Evolutionary conservation across 2,329 filamentous ascomycete species (phyloP), one percentile per base, ranked within the genome.

Genomic region (Immersiporthe knoxdaviesiana): DNA sequence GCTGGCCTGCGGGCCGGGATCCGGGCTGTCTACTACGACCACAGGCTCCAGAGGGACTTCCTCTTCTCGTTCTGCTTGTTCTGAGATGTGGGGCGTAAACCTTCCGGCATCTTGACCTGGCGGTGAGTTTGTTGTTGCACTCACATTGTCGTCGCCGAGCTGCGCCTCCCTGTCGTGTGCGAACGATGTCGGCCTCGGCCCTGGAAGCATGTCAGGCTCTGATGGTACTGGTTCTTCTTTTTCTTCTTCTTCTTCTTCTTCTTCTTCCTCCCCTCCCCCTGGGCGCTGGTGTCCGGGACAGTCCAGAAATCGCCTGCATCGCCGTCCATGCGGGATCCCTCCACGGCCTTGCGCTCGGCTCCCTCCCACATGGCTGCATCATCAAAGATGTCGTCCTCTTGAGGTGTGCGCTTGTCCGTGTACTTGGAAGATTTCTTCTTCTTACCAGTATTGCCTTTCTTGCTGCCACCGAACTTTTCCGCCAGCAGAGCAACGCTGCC

Each of bases 321-420:
- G 37, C 73, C 74, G 56, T 79, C 74, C 61, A 77, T 71, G 56
- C 47, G 70, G 58, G 71, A 71, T 41, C 68, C 72, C 50, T 76
- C 73, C 21, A 79, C 50, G 10, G 71, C 71, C 70, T 78, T 82
- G 70, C 78, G 79, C 59, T 84, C 80, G 16, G 78, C 78, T 32
- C 79, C 80, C 73, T 85, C 81, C 82, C 81, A 83, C 35, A 83
- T 74, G 21, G 78, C 76, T 64, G 80, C 76, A 72, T 84, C 80
- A 71, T 85, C 81, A 74, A 84, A 82, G 39, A 82, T 74, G 72
- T 84, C 81, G 59, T 84, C 81, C 63, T 80, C 79, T 61, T 75
- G 75, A 16, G 77, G 68, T 47, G 77, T 74, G 71, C 79, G 77
- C 71, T 80, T 80, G 72, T 84, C 82, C 70, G 80, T 75, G 61